These are phyloP conservation scores for Daldinia sp. DNA, from an alignment of 2,329 filamentous ascomycete species.

Conservation along the genomic window DNA sequence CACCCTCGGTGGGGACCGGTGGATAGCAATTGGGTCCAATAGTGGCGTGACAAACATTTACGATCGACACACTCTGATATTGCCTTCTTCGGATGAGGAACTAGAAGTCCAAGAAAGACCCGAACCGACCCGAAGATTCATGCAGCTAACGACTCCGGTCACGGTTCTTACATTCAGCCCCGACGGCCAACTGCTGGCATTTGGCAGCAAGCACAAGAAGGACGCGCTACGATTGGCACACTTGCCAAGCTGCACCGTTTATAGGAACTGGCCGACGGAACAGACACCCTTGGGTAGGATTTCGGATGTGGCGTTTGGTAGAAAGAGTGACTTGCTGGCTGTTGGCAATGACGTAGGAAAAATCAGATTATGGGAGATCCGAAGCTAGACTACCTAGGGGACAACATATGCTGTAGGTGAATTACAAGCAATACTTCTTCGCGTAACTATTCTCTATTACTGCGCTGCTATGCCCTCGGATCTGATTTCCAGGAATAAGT, in stretches of 20 bases:
- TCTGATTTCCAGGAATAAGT: not conserved
- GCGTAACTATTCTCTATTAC: not conserved
- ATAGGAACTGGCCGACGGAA: conserved; percentile 94
- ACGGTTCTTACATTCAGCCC: conserved; percentile 83
- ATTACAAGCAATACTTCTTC: conserved; percentile 5
- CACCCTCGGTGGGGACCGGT: conserved; percentile 79
- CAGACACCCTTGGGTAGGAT: conserved; percentile 88
- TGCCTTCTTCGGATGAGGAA: conserved; percentile 49
- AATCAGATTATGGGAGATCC: conserved; percentile 90
- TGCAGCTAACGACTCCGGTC: conserved; percentile 87
- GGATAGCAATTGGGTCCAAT: conserved; percentile 86
- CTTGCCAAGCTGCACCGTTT: conserved; percentile 90
- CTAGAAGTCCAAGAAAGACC: conserved; percentile 70
- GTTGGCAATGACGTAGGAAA: conserved; percentile 90
- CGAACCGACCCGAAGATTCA: conserved; percentile 75
- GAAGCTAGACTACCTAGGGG: conserved; percentile 57
- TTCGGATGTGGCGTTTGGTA: conserved; percentile 74
- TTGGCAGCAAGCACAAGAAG: conserved; percentile 86
- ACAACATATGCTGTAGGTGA: conserved; percentile 3
- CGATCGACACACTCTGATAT: conserved; percentile 74
- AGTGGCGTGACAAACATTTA: conserved; percentile 95
- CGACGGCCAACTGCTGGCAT: conserved; percentile 88
- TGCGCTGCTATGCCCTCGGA: not conserved
- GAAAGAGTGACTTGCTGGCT: conserved; percentile 73
- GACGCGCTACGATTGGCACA: conserved; percentile 89